phyloP scores from a whole-genome alignment of 192 early-diverging fungal genomes.

The Spizellomyces punctatus region DNA sequence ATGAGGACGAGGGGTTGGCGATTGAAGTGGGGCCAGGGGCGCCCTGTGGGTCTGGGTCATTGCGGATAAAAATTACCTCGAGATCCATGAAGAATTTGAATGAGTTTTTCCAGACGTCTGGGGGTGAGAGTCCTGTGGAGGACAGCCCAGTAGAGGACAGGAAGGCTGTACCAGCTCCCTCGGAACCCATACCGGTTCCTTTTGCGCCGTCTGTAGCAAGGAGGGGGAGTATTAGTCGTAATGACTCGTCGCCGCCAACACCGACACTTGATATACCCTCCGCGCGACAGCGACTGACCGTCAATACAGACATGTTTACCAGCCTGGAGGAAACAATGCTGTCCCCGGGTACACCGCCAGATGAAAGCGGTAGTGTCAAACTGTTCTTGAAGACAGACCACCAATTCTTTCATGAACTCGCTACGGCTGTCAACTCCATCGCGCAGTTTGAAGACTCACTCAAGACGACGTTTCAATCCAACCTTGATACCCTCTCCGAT shows the following conservation, averaged over 20 bases:
- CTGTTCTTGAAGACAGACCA: slow-evolving; percentile 24
- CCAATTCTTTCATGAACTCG: slow-evolving; percentile 27
- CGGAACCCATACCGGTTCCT: not conserved
- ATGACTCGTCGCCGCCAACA: not conserved
- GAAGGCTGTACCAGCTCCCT: too few species aligned
- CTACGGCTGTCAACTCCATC: slow-evolving; percentile 22
- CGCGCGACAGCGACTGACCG: not conserved
- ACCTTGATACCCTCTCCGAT: slow-evolving; percentile 53
- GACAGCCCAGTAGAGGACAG: too few species aligned
- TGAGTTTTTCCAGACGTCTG: not conserved
- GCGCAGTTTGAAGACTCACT: slow-evolving; percentile 57
- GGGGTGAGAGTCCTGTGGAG: not conserved
- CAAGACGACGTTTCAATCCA: slow-evolving; percentile 54
- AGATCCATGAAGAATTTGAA: not conserved
- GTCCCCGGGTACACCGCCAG: not conserved
- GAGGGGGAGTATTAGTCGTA: not conserved
- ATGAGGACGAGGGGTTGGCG: slow-evolving; percentile 12
- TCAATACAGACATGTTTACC: slow-evolving; percentile 2
- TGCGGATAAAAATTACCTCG: slow-evolving; percentile 9
- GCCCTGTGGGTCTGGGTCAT: not conserved
- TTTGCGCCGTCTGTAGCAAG: not conserved
- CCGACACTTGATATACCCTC: not conserved
- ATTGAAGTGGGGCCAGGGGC: not conserved
- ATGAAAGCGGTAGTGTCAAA: slow-evolving; percentile 15
- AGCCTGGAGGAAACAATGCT: not conserved